These are phyloP conservation scores for Halophytophthora batemanensis DNA, from an alignment of 352 stramenopile species.

Conservation along the genomic window DNA sequence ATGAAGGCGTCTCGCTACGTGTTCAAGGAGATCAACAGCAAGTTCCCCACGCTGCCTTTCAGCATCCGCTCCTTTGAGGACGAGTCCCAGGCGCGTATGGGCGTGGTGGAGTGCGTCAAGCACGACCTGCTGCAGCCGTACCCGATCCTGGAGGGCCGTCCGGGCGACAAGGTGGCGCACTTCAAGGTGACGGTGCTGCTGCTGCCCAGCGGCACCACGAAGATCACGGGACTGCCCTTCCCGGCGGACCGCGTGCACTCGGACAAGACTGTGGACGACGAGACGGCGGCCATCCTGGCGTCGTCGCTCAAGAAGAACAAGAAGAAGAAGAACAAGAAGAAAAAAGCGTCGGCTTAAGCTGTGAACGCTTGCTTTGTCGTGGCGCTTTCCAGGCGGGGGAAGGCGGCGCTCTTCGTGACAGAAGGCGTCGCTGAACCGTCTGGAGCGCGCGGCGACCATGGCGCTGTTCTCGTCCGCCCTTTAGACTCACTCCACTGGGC, in stretches of 20 bases:
- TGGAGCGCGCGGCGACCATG: too few relatives aligned
- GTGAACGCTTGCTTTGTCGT: constrained; percentile 4
- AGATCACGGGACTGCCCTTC: constrained; percentile 95
- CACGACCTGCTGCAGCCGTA: constrained; percentile 98
- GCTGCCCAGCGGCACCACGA: constrained; percentile 92
- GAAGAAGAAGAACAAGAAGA: constrained; percentile 93
- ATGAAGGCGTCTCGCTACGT: constrained; percentile 95
- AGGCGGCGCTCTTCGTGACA: too few relatives aligned
- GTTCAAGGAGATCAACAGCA: constrained; percentile 97
- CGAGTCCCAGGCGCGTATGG: constrained; percentile 96
- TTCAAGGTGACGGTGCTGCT: constrained; percentile 99
- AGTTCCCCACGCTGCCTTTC: constrained; percentile 99
- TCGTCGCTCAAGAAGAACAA: constrained; percentile 95
- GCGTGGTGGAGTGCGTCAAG: constrained; percentile 97
- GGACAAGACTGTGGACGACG: constrained; percentile 92
- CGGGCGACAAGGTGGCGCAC: constrained; percentile 96
- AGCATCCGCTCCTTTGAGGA: constrained; percentile 95
- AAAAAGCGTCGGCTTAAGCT: constrained; percentile 36
- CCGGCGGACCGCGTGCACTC: constrained; percentile 89
- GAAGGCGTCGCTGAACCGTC: too few relatives aligned
- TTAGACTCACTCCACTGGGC: too few relatives aligned
- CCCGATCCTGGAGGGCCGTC: constrained; percentile 95
- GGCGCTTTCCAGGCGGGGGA: too few relatives aligned
- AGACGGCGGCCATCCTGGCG: constrained; percentile 88
- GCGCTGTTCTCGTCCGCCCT: too few relatives aligned